Conservation (phyloP, 1,284 basidiomycete species). For the Naganishia sp. region DNA sequence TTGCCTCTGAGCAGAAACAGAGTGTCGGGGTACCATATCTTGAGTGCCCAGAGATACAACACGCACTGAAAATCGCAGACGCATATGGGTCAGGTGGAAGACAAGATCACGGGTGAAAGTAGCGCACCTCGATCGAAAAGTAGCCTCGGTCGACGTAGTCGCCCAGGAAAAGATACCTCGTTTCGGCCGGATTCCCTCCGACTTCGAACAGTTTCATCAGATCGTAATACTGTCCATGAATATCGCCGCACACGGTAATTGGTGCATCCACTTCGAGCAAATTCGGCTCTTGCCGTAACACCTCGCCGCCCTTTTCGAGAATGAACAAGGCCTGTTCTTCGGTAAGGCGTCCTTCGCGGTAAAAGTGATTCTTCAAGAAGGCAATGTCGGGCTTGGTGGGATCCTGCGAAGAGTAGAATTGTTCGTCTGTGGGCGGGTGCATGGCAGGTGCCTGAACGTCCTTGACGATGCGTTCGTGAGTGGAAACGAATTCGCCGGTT, state of each 20-base stretch:
- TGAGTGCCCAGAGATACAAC: slow-evolving; percentile 85
- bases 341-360: slow-evolving; percentile 86
- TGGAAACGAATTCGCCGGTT: slow-evolving; percentile 77
- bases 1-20: slow-evolving; percentile 91
- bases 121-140: slow-evolving; percentile 83
- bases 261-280: slow-evolving; percentile 89
- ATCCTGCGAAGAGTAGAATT: slow-evolving; percentile 86
- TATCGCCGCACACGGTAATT: slow-evolving; percentile 93
- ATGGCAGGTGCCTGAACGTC: slow-evolving; percentile 88
- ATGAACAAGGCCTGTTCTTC: slow-evolving; percentile 90
- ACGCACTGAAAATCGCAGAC: slow-evolving; percentile 65
- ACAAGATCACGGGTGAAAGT: background rate
- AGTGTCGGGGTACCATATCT: slow-evolving; percentile 90
- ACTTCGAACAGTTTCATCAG: slow-evolving; percentile 98
- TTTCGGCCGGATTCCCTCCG: slow-evolving; percentile 86
- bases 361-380: slow-evolving; percentile 98
- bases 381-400: slow-evolving; percentile 89
- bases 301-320: slow-evolving; percentile 73
- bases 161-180: slow-evolving; percentile 91
- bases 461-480: slow-evolving; percentile 55
- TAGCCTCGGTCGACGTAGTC: slow-evolving; percentile 98
- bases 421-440: slow-evolving; percentile 83
- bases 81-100: slow-evolving; percentile 27
- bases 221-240: slow-evolving; percentile 99
- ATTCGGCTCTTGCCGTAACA: slow-evolving; percentile 81